Evolutionary conservation across 257 asterid species (phyloP).

Genomic region (Nicotiana noctiflora): DNA sequence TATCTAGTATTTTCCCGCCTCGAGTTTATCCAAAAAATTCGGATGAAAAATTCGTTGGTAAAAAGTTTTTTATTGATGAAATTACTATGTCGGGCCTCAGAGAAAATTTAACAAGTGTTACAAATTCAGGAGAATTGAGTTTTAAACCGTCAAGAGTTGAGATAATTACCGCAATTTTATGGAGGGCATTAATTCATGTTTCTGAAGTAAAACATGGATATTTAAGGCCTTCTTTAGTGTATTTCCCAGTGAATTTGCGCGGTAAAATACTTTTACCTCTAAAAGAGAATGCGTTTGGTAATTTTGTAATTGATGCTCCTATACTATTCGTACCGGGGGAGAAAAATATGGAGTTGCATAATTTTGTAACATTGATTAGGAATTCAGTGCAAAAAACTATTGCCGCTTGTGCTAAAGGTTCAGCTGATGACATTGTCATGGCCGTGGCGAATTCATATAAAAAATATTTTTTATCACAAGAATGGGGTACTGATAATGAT

Average conservation of each 20-base stretch:
- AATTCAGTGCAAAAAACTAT: constrained; percentile 1
- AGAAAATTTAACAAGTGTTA: neutral
- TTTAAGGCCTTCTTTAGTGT: constrained; percentile 5
- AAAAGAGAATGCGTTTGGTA: constrained; percentile 12
- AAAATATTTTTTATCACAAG: neutral
- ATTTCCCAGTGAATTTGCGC: constrained; percentile 2
- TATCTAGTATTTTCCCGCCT: neutral
- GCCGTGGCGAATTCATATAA: neutral
- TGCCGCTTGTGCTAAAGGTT: neutral
- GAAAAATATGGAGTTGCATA: neutral
- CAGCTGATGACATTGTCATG: neutral
- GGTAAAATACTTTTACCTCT: neutral
- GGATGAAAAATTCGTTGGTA: neutral
- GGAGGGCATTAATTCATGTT: constrained; percentile 17
- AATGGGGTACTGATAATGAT: neutral
- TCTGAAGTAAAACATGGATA: constrained; percentile 5
- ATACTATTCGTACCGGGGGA: neutral
- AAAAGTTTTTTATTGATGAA: neutral
- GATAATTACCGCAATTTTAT: constrained; percentile 12
- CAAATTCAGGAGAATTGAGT: neutral
- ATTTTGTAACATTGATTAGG: neutral
- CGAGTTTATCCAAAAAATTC: neutral
- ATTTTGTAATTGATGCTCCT: constrained; percentile 4
- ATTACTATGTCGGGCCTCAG: neutral
- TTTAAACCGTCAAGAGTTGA: constrained; percentile 9